Evolutionary conservation across 192 early-diverging fungal species (phyloP), one percentile per base, ranked within the genome.

Genomic region (Jimgerdemannia flammicorona): DNA sequence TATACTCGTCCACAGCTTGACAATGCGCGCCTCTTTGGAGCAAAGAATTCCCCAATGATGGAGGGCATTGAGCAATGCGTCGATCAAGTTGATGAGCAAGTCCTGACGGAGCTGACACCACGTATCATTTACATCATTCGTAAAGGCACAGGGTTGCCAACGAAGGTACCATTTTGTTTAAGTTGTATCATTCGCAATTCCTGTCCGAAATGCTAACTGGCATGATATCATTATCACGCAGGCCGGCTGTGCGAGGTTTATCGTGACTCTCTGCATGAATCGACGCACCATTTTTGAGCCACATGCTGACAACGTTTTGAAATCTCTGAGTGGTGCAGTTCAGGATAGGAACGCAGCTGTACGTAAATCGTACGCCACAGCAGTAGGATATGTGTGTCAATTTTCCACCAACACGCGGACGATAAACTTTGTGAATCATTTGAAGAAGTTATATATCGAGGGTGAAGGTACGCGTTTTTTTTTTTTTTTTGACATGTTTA

Each of bases 41-140:
- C 94, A 4, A 96, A 95, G 78, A 80, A 85, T 3, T 97, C 96
- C n/a, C 97, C 97, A 10, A 94, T 97, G 79, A 97, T 97, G 95
- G 93, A 96, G 75, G 95, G 93, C 3, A 84, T 96, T 43, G 95
- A 97, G 76, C 84, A 84, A 7, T 88, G 88, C 68, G 83, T 97
- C 1, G 90, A 93, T 42, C 88, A 96, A 64, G 83, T 97, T 69
- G 94, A 93, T 74, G 88, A 87, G 20, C 78, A 80, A 3, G 88
- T 89, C 4, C 91, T 97, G 82, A 78, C 75, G 3, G 83, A 78
- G 11, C 74, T 98, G 8, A 84, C 92, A 2, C 93, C 93, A 6
- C 86, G 87, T 64, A 78, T 98, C 39, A 81, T 89, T 63, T 76
- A 88, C 11, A 84, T 95, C 20, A 89, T 97, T 49, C 85, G 89